Evolutionary conservation across 2,329 filamentous ascomycete genomes (phyloP).

Genomic region (Setomelanomma holmii): DNA sequence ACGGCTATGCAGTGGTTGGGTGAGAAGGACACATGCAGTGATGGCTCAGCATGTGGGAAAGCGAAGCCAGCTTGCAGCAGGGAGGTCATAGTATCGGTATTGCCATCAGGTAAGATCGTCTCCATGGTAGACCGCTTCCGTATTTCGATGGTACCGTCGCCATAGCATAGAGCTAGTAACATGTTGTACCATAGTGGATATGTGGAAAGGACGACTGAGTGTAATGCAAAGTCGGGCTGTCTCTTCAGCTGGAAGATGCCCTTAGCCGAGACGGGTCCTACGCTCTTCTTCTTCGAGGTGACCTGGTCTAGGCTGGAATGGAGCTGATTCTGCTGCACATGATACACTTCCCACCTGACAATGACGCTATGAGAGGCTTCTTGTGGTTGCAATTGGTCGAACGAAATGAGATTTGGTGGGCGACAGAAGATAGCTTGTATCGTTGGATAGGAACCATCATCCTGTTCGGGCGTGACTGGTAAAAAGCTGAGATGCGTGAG

Average conservation of each 20-base stretch:
- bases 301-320: constrained; percentile 82
- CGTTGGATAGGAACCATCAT: constrained; percentile 66
- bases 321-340: constrained; percentile 66
- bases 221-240: constrained; percentile 70
- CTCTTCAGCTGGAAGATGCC: constrained; percentile 57
- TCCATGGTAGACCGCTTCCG: constrained; percentile 77
- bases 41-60: constrained; percentile 70
- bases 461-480: constrained; percentile 68
- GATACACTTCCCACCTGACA: constrained; percentile 80
- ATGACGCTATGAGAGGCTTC: constrained; percentile 76
- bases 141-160: constrained; percentile 82
- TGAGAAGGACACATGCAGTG: constrained; percentile 55
- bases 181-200: constrained; percentile 74
- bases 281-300: constrained; percentile 67
- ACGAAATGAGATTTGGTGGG: constrained; percentile 48
- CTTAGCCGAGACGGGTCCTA: constrained; percentile 41
- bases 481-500: constrained; percentile 79
- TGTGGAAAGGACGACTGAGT: constrained; percentile 74
- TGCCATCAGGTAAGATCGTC: constrained; percentile 69
- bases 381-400: constrained; percentile 61
- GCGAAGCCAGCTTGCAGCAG: constrained; percentile 80
- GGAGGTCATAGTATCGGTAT: constrained; percentile 70
- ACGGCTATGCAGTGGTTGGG: constrained; percentile 57
- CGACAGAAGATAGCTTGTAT: constrained; percentile 77
- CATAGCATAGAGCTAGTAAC: constrained; percentile 74